Conservation (phyloP, 768 basidiomycete species). For the Boletus speciosus region DNA sequence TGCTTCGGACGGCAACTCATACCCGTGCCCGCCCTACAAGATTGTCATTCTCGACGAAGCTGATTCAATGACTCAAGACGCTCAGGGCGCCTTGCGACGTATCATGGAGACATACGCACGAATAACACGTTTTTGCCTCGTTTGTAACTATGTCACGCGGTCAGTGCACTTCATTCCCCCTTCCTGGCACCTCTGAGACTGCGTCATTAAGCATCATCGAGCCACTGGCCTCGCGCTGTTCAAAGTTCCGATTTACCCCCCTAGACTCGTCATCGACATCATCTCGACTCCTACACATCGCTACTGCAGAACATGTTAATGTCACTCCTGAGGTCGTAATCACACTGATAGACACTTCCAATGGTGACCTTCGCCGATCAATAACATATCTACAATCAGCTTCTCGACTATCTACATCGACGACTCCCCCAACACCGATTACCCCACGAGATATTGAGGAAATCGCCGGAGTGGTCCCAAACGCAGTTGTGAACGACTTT, state of each 20-base stretch:
- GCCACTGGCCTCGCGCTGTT: conserved; percentile 96
- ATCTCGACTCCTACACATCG: conserved; percentile 75
- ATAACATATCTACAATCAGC: conserved; percentile 98
- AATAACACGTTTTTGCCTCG: conserved; percentile 96
- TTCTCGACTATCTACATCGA: conserved; percentile 76
- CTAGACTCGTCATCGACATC: conserved; percentile 77
- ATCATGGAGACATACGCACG: conserved; percentile 99
- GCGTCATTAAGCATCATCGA: conserved; percentile 79
- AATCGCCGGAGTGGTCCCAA: conserved; percentile 94
- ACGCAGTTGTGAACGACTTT: conserved; percentile 63
- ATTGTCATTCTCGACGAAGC: conserved; percentile 99
- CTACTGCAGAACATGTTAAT: conserved; percentile 65
- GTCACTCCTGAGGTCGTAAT: conserved; percentile 58
- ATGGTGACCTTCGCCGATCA: conserved; percentile 91
- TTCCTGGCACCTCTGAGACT: conserved; percentile 1
- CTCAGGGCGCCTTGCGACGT: conserved; percentile 92
- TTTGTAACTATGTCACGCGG: conserved; percentile 99
- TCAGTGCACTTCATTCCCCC: conserved; percentile 33
- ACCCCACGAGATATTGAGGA: conserved; percentile 83
- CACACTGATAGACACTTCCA: conserved; percentile 73
- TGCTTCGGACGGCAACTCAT: conserved; percentile 75
- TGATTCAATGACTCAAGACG: conserved; percentile 99
- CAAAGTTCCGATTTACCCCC: conserved; percentile 97
- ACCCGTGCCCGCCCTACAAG: conserved; percentile 97
- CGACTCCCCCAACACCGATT: conserved; percentile 69